A percentile compares a stretch with the other conserved stretches of the same genome.
Conservation (phyloP, 495 filamentous ascomycete species). For the Tuber borchii region DNA sequence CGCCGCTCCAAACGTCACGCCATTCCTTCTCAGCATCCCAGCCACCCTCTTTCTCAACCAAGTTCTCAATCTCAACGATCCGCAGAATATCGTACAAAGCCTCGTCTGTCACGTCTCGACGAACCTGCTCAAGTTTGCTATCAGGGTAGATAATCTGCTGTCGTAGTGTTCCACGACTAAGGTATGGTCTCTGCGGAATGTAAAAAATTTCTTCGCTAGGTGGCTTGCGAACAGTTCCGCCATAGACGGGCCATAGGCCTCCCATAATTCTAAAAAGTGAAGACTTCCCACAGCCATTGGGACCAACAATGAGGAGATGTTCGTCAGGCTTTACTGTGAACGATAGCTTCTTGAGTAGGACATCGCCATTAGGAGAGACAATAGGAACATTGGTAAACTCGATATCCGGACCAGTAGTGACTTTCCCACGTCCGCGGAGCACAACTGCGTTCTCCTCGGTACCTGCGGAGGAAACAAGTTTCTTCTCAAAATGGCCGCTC, state of each 20-base stretch:
- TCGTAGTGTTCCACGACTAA: slow-evolving; percentile 77
- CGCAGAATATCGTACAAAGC: slow-evolving; percentile 71
- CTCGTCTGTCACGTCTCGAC: slow-evolving; percentile 72
- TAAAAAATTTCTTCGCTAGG: slow-evolving; percentile 90
- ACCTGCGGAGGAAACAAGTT: slow-evolving; percentile 79
- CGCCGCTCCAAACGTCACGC: slow-evolving; percentile 82
- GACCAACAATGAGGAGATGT: slow-evolving; percentile 89
- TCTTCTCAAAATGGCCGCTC: slow-evolving; percentile 86
- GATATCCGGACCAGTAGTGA: slow-evolving; percentile 73
- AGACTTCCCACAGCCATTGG: slow-evolving; percentile 95
- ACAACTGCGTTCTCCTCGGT: slow-evolving; percentile 71
- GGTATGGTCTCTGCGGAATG: slow-evolving; percentile 91
- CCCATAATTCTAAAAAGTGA: slow-evolving; percentile 93
- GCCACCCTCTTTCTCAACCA: slow-evolving; percentile 74
- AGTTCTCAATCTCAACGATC: slow-evolving; percentile 70
- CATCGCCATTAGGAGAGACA: slow-evolving; percentile 91
- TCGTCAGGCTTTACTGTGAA: slow-evolving; percentile 80
- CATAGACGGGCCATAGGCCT: slow-evolving; percentile 98
- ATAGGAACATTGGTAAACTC: slow-evolving; percentile 90
- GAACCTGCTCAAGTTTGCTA: slow-evolving; percentile 74
- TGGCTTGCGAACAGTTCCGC: slow-evolving; percentile 83
- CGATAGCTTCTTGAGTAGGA: slow-evolving; percentile 73
- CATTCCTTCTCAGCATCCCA: slow-evolving; percentile 97
- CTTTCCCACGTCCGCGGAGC: slow-evolving; percentile 66
- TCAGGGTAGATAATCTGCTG: slow-evolving; percentile 98